Evolutionary conservation across 805 yeast species (phyloP).

Genomic region (Wickerhamiella dianesei): DNA sequence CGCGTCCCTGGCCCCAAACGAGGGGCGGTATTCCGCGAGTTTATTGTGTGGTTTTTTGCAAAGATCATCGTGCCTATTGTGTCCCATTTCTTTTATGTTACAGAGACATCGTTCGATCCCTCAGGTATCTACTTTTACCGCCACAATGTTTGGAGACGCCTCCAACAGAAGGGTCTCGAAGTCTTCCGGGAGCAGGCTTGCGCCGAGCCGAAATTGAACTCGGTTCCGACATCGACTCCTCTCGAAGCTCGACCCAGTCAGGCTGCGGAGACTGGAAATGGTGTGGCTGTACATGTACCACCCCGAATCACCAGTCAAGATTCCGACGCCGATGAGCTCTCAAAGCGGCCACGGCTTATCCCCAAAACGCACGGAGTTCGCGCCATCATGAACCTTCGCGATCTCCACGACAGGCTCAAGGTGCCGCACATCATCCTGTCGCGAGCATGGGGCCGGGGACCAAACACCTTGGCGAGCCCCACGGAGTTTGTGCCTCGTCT

Average conservation of each 20-base stretch:
- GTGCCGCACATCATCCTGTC: conserved; percentile 18
- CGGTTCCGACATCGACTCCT: conserved; percentile 33
- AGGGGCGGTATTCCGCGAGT: conserved; percentile 30
- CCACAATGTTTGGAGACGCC: conserved; percentile 15
- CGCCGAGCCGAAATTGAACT: no score
- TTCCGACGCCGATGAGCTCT: background rate
- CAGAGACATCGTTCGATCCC: conserved; percentile 32
- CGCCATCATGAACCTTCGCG: conserved; percentile 13
- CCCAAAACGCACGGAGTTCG: conserved; percentile 16
- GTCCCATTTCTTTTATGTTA: conserved; percentile 48
- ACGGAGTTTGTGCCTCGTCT: conserved; percentile 33
- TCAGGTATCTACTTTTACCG: conserved; percentile 11
- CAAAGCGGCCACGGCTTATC: conserved; percentile 6
- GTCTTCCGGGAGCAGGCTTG: conserved; percentile 45
- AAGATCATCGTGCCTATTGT: conserved; percentile 36
- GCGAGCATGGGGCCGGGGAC: conserved; percentile 30
- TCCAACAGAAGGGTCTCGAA: conserved; percentile 23
- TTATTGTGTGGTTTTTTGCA: conserved; percentile 47
- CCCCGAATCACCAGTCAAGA: background rate
- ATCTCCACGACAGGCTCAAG: conserved; percentile 6
- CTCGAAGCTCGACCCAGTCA: conserved; percentile 32
- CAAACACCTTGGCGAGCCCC: conserved; percentile 3
- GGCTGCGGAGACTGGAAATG: conserved; percentile 21
- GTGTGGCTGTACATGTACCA: background rate
- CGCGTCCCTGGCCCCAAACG: conserved; percentile 25